phyloP scores from a whole-genome alignment of 2,329 filamentous ascomycete species.

The Penicillium expansum region DNA sequence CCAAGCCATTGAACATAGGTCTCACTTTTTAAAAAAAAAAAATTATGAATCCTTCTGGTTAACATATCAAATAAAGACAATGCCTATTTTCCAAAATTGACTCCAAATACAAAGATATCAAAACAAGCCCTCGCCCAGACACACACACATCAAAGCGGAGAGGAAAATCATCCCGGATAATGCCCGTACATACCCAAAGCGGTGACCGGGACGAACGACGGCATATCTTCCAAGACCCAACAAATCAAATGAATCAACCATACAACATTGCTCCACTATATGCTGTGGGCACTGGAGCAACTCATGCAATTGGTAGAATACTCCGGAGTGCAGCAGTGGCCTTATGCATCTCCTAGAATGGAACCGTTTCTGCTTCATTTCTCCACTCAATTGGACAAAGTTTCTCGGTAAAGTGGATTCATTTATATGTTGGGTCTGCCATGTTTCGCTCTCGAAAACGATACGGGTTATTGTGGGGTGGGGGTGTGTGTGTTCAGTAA shows the following conservation, averaged over 20 bases:
- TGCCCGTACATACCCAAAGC: neutral
- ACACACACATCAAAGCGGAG: neutral
- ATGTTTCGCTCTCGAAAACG: constrained; percentile 2
- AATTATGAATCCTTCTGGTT: neutral
- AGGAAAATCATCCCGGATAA: neutral
- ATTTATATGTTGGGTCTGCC: neutral
- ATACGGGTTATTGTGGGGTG: neutral
- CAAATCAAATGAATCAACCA: neutral
- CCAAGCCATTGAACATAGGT: neutral
- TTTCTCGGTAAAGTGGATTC: constrained; percentile 4
- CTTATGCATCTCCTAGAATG: constrained; percentile 2
- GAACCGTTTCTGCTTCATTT: neutral
- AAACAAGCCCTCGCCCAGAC: neutral
- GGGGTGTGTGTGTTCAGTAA: neutral
- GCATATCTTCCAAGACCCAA: neutral
- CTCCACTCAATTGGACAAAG: neutral
- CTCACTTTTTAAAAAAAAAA: no score
- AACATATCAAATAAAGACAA: neutral
- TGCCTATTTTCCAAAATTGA: neutral
- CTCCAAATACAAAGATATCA: neutral
- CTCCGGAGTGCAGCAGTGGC: neutral
- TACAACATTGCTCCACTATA: neutral
- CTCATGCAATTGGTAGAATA: neutral
- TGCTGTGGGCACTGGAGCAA: neutral
- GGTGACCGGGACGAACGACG: constrained; percentile 4